Evolutionary conservation across 2,329 filamentous ascomycete genomes (phyloP).

Genomic region (Aspergillus cejpii): DNA sequence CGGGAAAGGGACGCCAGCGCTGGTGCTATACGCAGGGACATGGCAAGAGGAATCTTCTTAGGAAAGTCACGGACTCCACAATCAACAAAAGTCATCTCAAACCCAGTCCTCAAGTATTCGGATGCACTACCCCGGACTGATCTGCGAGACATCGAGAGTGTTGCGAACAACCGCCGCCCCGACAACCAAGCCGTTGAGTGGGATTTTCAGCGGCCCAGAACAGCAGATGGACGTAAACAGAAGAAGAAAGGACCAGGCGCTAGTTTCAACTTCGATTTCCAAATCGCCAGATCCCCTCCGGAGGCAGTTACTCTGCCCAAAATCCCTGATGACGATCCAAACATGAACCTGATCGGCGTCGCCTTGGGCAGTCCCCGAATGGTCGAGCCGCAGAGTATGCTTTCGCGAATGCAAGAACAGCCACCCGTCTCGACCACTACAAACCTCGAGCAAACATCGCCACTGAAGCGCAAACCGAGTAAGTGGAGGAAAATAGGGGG

Average conservation of each 20-base stretch:
- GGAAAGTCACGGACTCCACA: slow-evolving; percentile 27
- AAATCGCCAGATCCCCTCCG: slow-evolving; percentile 23
- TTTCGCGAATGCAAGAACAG: slow-evolving; percentile 14
- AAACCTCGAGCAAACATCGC: slow-evolving; percentile 5
- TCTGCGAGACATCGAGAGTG: slow-evolving; percentile 15
- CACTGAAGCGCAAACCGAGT: slow-evolving; percentile 33
- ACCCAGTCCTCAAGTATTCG: slow-evolving; percentile 28
- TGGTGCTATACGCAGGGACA: slow-evolving; percentile 8
- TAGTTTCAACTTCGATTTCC: slow-evolving; percentile 27
- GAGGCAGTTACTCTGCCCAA: slow-evolving; percentile 17
- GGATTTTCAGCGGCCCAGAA: slow-evolving; percentile 19
- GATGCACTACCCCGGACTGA: slow-evolving; percentile 31
- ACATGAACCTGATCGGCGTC: slow-evolving; percentile 59
- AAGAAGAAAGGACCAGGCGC: slow-evolving; percentile 14
- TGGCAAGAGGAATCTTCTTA: slow-evolving; percentile 27
- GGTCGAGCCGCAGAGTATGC: slow-evolving; percentile 15
- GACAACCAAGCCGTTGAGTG: slow-evolving; percentile 10
- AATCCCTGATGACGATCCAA: slow-evolving; percentile 16
- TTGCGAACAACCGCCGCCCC: slow-evolving; percentile 9
- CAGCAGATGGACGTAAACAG: slow-evolving; percentile 13
- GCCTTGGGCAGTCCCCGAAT: slow-evolving; percentile 62
- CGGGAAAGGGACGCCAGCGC: neutral
- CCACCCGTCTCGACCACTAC: slow-evolving; percentile 11
- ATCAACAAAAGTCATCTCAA: slow-evolving; percentile 24
- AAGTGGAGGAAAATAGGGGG: slow-evolving; percentile 45